phyloP scores from a whole-genome alignment of 2,329 filamentous ascomycete genomes.

The Tolypocladium paradoxum region DNA sequence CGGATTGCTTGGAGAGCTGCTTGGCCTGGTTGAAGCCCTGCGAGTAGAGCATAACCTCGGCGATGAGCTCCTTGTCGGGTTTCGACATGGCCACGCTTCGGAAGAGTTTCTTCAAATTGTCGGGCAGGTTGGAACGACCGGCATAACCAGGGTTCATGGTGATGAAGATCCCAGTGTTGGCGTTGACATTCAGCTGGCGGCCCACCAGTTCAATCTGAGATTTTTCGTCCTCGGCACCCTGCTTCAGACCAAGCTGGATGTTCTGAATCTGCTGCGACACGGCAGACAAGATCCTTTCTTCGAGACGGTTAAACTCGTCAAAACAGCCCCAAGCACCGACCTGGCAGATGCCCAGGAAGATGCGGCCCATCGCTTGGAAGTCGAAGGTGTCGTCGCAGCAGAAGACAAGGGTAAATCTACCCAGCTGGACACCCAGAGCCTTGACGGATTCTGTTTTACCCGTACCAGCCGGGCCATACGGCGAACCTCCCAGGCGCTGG shows the following conservation, averaged over 20 bases:
- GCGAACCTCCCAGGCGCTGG: slow-evolving; percentile 90
- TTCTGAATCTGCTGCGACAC: slow-evolving; percentile 99
- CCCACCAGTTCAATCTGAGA: slow-evolving; percentile 91
- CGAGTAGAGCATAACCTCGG: slow-evolving; percentile 99
- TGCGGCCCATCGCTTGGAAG: slow-evolving; percentile 98
- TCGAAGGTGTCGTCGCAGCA: slow-evolving; percentile 99
- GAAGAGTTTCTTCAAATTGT: slow-evolving; percentile 99
- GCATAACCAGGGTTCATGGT: slow-evolving; percentile 99
- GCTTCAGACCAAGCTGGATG: slow-evolving; percentile 90
- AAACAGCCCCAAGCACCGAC: slow-evolving; percentile 99
- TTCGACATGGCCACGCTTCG: slow-evolving; percentile 99
- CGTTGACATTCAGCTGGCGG: slow-evolving; percentile 78
- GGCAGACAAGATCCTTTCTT: slow-evolving; percentile 93
- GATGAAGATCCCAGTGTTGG: slow-evolving; percentile 97
- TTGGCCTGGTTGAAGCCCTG: slow-evolving; percentile 98
- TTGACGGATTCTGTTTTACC: slow-evolving; percentile 99
- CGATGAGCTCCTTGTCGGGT: slow-evolving; percentile 97
- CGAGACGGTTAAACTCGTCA: slow-evolving; percentile 98
- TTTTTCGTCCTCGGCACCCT: slow-evolving; percentile 69
- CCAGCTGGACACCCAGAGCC: slow-evolving; percentile 88
- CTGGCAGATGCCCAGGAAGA: slow-evolving; percentile 98
- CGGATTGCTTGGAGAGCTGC: slow-evolving; percentile 83
- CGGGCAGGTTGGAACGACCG: slow-evolving; percentile 91
- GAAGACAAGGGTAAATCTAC: slow-evolving; percentile 96
- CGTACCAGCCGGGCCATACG: slow-evolving; percentile 93